A percentile compares a stretch with the other conserved stretches of the same genome.
These are phyloP conservation scores for Friedmanniomyces simplex DNA, from an alignment of 495 filamentous ascomycete genomes.

Conservation along the genomic window DNA sequence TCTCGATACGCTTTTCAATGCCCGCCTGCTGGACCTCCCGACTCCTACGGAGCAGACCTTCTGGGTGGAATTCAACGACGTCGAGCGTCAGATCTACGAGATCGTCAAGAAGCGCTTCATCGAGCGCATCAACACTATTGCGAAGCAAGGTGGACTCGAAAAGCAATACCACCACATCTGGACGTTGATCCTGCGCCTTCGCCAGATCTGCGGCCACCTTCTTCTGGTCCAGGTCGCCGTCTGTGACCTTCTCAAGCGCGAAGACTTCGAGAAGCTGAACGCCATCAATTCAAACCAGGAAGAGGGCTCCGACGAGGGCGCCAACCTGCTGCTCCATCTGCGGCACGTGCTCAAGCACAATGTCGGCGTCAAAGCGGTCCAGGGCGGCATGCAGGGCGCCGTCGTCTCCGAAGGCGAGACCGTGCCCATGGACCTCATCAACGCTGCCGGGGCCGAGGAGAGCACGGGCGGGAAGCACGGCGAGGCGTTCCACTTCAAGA, in stretches of 20 bases:
- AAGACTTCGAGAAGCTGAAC: conserved; percentile 32
- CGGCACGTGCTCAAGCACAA: conserved; percentile 18
- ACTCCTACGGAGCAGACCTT: conserved; percentile 28
- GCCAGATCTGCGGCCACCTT: conserved; percentile 44
- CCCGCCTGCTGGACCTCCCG: conserved; percentile 48
- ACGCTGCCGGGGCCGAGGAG: background rate
- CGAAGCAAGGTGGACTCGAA: conserved; percentile 19
- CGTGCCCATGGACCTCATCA: background rate
- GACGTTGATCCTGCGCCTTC: conserved; percentile 35
- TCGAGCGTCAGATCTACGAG: conserved; percentile 43
- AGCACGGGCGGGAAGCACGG: conserved; percentile 8
- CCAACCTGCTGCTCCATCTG: conserved; percentile 17
- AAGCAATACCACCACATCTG: conserved; percentile 27
- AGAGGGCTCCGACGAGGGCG: background rate
- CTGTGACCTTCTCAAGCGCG: conserved; percentile 33
- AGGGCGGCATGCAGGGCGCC: conserved; percentile 1
- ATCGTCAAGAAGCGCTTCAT: conserved; percentile 33
- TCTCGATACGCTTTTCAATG: conserved; percentile 41
- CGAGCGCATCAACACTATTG: conserved; percentile 31
- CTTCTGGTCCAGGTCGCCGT: conserved; percentile 41
- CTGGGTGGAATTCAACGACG: conserved; percentile 34
- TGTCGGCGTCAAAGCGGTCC: background rate
- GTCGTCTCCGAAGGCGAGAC: conserved; percentile 4
- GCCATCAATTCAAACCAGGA: conserved; percentile 15
- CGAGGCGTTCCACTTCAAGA: conserved; percentile 25